Percentiles rank a stretch among this genome's conserved stretches.
These are phyloP conservation scores for Apiotrichum mycotoxinovorans DNA, from an alignment of 1,284 basidiomycete genomes.

Conservation along the genomic window DNA sequence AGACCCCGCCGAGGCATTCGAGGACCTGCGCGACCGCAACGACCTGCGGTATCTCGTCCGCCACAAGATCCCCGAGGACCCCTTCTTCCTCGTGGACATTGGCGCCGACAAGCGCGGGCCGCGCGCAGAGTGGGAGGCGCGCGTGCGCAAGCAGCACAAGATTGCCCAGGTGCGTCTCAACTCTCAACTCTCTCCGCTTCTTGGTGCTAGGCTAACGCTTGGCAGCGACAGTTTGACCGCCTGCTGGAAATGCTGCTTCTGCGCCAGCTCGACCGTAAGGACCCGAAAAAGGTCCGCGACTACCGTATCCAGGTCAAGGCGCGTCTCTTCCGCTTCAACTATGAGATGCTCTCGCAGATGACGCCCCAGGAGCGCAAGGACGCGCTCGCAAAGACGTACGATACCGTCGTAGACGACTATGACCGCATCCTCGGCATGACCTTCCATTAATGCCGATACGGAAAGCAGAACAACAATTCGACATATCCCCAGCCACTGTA, in stretches of 20 bases:
- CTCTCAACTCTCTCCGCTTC: no score
- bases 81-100: constrained; percentile 33
- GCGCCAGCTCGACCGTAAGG: constrained; percentile 63
- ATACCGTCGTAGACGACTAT: constrained; percentile 82
- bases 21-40: constrained; percentile 82
- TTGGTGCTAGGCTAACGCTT: no score
- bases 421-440: constrained; percentile 65
- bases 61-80: constrained; percentile 35
- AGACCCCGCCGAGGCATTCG: constrained; percentile 76
- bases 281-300: constrained; percentile 59
- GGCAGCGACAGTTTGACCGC: constrained; percentile 91
- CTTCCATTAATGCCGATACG: constrained; percentile 23
- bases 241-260: constrained; percentile 88
- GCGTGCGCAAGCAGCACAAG: constrained; percentile 76
- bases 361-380: constrained; percentile 78
- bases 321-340: constrained; percentile 89
- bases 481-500: not conserved
- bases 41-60: constrained; percentile 71
- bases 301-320: constrained; percentile 86
- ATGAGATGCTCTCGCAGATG: constrained; percentile 79
- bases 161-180: constrained; percentile 69
- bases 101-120: constrained; percentile 29
- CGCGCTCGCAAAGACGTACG: constrained; percentile 91
- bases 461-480: not conserved
- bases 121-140: constrained; percentile 64